A percentile compares a stretch with the other conserved stretches of the same genome.
Evolutionary conservation across 805 yeast genomes (phyloP).

Genomic region (Candida peoriensis): DNA sequence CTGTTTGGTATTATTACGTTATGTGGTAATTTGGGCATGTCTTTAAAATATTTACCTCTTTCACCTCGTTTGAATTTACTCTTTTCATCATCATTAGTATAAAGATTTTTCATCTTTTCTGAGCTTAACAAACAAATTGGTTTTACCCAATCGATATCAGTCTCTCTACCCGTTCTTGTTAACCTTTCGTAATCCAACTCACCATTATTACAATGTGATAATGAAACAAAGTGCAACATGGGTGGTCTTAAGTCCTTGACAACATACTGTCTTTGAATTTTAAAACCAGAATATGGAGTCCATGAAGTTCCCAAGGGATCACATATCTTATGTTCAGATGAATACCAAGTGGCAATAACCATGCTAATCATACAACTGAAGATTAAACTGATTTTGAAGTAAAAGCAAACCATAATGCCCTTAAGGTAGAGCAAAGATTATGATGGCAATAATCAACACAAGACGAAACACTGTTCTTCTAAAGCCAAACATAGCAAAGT

Average conservation of each 20-base stretch:
- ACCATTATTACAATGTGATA: slow-evolving; percentile 52
- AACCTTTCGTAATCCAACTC: slow-evolving; percentile 37
- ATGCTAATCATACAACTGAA: no score
- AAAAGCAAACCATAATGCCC: no score
- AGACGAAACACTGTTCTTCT: no score
- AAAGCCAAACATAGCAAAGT: no score
- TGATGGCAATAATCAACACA: no score
- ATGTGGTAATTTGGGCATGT: background rate
- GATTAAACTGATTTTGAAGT: no score
- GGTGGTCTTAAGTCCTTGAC: slow-evolving; percentile 34
- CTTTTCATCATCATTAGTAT: slow-evolving; percentile 1
- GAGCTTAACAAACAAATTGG: slow-evolving; percentile 42
- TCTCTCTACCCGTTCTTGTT: slow-evolving; percentile 27
- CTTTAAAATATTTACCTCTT: background rate
- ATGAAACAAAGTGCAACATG: slow-evolving; percentile 37
- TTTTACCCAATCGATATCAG: slow-evolving; percentile 44
- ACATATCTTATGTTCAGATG: slow-evolving; percentile 28
- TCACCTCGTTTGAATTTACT: slow-evolving; percentile 1
- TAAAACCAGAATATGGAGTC: slow-evolving; percentile 50
- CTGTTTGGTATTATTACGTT: no score
- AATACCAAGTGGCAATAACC: no score
- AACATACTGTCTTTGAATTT: slow-evolving; percentile 43
- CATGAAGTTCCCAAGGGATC: slow-evolving; percentile 25
- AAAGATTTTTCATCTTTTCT: slow-evolving; percentile 7
- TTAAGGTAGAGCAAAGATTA: no score